Conservation (phyloP, 441 rosid species). For the Populus tomentosa region DNA sequence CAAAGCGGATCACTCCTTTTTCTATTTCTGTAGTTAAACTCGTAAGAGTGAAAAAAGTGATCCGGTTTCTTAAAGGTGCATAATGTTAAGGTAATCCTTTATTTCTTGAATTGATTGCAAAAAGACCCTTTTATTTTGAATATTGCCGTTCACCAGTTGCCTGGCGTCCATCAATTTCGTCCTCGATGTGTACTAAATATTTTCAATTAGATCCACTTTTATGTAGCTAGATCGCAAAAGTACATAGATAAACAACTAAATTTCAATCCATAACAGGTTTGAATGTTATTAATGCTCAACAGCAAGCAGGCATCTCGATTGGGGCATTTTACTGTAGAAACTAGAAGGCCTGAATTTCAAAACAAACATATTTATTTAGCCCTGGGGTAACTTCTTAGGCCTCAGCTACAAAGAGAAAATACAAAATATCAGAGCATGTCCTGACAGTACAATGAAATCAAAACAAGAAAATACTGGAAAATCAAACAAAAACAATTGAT, state of each 20-base stretch:
- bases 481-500: no score
- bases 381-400: conserved; percentile 48
- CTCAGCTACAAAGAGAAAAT: conserved; percentile 41
- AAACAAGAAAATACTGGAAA: no score
- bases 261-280: neutral
- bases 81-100: neutral
- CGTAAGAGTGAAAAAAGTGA: no score
- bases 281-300: neutral
- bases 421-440: neutral
- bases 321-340: neutral
- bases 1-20: neutral
- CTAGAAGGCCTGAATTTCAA: neutral
- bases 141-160: neutral
- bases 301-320: neutral
- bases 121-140: neutral
- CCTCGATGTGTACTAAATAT: neutral
- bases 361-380: neutral
- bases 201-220: neutral
- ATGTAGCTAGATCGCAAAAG: neutral
- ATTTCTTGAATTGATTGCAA: neutral
- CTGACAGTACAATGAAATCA: neutral
- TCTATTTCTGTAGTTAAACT: neutral
- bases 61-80: no score
- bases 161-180: neutral
- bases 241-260: neutral